Evolutionary conservation across 2,329 filamentous ascomycete species (phyloP), one percentile per base, ranked within the genome.

Genomic region (Incumbomyces delicatus): DNA sequence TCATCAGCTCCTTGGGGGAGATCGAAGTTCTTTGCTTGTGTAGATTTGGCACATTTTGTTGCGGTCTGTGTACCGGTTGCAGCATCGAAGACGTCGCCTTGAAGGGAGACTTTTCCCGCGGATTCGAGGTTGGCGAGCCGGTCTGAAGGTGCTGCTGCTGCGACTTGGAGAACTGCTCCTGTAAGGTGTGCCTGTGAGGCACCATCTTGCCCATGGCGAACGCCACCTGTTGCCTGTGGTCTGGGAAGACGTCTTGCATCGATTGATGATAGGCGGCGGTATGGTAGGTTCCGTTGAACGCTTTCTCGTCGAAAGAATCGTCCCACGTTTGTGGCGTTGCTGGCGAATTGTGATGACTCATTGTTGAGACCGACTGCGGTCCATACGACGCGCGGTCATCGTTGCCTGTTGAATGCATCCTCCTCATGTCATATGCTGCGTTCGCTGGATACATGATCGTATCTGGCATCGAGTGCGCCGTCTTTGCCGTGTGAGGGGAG

Each of bases 1-100:
- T 68, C 50, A 94, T 68, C 1, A 89, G 86, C 59, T 96, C 90
- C 67, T 94, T 94, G 18, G 90, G 92, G 1, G 90, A 96, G 39
- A 98, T 95, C 0, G 90, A 57, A 95, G 65, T 87, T 86, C 1
- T 79, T 74, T n/a, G 83, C 61, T 32, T 61, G 56, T 51, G 63
- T 56, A 42, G 66, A 56, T 36, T 68, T 58, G 50, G 66, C 18
- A 73, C 62, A 44, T 52, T 57, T 41, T 63, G 60, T 40, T 63
- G 60, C 54, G 66, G 60, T 41, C 63, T 63, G 22, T 65, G 55
- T 52, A 66, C 65, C 50, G 66, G 63, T 10, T 65, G 63, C 52
- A 70, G 66, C 38, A 80, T 72, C 0, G 80, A 79, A 1, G 83
- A 85, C 7, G 77, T 80, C 31, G 84, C 76, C 30, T 83, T 77